Conservation (phyloP, 2,329 filamentous ascomycete species). For the Clarireedia sp. region DNA sequence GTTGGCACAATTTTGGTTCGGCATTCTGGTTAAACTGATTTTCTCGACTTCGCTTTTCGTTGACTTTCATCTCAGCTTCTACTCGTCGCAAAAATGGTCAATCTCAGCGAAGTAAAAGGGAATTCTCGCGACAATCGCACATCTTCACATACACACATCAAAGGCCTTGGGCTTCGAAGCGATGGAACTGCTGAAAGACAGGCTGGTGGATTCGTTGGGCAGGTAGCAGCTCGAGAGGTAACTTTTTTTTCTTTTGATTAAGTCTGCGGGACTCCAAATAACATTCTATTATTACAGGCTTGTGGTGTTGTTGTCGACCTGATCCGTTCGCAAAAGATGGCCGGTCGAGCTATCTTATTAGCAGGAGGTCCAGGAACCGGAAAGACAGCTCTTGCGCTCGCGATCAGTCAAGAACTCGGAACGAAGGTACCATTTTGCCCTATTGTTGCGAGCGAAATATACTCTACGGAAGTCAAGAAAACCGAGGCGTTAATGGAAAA, state of each 20-base stretch:
- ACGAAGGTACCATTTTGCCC: conserved; percentile 98
- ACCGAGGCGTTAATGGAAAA: conserved; percentile 99
- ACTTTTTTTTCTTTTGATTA: conserved; percentile 15
- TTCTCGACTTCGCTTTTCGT: no score
- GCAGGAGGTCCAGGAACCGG: conserved; percentile 93
- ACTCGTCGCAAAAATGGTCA: conserved; percentile 54
- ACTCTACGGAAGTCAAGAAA: conserved; percentile 98
- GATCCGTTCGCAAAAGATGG: conserved; percentile 96
- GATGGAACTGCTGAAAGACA: conserved; percentile 81
- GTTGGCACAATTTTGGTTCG: conserved; percentile 3
- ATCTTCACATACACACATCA: conserved; percentile 96
- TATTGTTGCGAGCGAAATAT: conserved; percentile 96
- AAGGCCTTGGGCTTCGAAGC: conserved; percentile 75
- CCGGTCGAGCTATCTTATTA: conserved; percentile 83
- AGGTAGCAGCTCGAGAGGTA: conserved; percentile 82
- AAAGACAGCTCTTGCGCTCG: conserved; percentile 92
- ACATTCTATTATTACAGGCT: conserved; percentile 64
- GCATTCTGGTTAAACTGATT: not conserved
- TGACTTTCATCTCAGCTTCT: not conserved
- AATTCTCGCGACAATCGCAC: conserved; percentile 93
- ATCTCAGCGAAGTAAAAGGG: conserved; percentile 91
- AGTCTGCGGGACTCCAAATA: conserved; percentile 68
- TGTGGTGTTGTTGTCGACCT: conserved; percentile 94
- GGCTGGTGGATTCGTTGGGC: conserved; percentile 80
- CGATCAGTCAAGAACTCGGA: conserved; percentile 92